Evolutionary conservation across 1,284 basidiomycete genomes (phyloP).

Genomic region (Moesziomyces parantarcticus): DNA sequence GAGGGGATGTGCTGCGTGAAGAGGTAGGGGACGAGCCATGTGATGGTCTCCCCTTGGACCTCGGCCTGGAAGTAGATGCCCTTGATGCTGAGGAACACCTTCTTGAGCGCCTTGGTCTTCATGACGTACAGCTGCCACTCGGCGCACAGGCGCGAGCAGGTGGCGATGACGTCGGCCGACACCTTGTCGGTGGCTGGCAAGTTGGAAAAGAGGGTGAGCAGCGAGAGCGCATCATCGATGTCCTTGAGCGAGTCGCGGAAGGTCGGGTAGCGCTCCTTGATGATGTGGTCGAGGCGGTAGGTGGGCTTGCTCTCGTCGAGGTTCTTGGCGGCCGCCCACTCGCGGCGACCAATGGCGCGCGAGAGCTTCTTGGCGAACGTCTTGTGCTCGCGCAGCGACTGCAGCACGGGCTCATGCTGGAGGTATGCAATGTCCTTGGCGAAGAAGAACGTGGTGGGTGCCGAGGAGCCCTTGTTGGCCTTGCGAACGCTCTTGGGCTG

Average conservation of each 20-base stretch:
- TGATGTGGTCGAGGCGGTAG: conserved; percentile 85
- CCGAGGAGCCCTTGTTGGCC: conserved; percentile 97
- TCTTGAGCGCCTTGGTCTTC: conserved; percentile 84
- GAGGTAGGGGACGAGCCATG: conserved; percentile 97
- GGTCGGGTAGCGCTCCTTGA: conserved; percentile 98
- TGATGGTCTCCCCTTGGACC: conserved; percentile 88
- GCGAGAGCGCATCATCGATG: conserved; percentile 95
- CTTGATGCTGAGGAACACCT: conserved; percentile 97
- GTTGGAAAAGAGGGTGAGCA: conserved; percentile 85
- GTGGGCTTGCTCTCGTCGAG: conserved; percentile 83
- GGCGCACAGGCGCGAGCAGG: conserved; percentile 81
- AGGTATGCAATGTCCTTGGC: conserved; percentile 98
- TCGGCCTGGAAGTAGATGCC: conserved; percentile 98
- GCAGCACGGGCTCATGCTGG: conserved; percentile 95
- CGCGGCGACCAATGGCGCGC: conserved; percentile 88
- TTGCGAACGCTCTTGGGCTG: conserved; percentile 91
- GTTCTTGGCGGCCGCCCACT: conserved; percentile 95
- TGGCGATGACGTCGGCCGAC: conserved; percentile 84
- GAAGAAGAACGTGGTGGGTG: conserved; percentile 97
- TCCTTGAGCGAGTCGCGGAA: conserved; percentile 96
- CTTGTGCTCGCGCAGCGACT: conserved; percentile 95
- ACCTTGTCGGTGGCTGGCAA: conserved; percentile 75
- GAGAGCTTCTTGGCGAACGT: conserved; percentile 97
- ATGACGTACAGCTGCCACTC: conserved; percentile 87
- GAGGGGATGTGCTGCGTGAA: conserved; percentile 94